These are phyloP conservation scores for Citrus reticulata DNA, from an alignment of 345 rosid genomes.

Conservation along the genomic window DNA sequence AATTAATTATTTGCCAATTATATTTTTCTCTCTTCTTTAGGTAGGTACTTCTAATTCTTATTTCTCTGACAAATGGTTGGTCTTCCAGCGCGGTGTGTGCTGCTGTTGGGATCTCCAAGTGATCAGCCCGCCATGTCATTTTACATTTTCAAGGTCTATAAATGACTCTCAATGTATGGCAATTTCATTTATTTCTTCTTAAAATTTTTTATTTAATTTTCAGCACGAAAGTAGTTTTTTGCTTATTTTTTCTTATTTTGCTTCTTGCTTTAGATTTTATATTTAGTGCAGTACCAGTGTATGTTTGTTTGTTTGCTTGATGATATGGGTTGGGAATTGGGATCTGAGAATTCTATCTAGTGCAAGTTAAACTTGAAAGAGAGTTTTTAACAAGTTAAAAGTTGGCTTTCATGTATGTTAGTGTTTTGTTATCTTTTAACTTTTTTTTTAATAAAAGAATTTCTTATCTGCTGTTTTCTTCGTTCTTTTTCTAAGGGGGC, in stretches of 20 bases:
- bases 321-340: slow-evolving; percentile 15
- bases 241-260: not conserved
- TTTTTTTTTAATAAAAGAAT: not conserved
- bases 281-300: not conserved
- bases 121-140: not conserved
- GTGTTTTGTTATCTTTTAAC: not conserved
- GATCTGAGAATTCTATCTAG: slow-evolving; percentile 11
- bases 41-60: not conserved
- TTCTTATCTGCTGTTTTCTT: not conserved
- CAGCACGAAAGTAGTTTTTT: not conserved
- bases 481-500: not conserved
- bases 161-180: not conserved
- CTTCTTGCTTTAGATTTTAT: not conserved
- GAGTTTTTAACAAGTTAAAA: not conserved
- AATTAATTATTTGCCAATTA: not conserved
- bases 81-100: not conserved
- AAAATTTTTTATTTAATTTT: not conserved
- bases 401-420: not conserved
- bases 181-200: not conserved
- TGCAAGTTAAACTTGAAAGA: not conserved
- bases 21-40: not conserved
- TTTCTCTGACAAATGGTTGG: not conserved
- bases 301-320: not conserved
- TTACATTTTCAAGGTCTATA: not conserved
- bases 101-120: slow-evolving; percentile 4